Evolutionary conservation across 2,329 filamentous ascomycete species (phyloP).

Genomic region (Thelonectria discophora): DNA sequence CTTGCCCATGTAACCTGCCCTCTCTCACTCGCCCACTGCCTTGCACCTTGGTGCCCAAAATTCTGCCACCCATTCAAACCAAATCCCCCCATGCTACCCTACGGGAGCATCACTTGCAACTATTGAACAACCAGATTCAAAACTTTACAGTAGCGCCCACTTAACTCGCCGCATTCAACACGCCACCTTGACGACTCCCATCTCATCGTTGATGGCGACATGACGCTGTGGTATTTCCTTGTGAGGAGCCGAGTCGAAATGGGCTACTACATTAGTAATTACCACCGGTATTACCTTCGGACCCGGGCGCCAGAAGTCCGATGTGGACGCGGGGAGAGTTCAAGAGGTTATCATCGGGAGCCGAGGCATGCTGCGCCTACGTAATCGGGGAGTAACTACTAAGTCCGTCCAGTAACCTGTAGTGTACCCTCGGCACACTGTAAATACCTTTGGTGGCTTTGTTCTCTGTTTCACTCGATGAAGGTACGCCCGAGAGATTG

Average conservation of each 20-base stretch:
- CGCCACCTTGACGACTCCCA: constrained; percentile 71
- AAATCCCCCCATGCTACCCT: neutral
- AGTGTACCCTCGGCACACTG: no score
- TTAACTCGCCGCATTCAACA: constrained; percentile 75
- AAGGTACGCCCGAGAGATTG: no score
- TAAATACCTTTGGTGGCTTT: no score
- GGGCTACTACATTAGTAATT: no score
- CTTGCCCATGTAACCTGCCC: neutral
- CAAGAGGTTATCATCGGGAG: constrained; percentile 77
- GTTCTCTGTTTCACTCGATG: no score
- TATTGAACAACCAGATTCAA: constrained; percentile 3
- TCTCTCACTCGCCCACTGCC: no score
- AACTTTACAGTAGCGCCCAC: constrained; percentile 65
- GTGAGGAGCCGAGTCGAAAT: constrained; percentile 63
- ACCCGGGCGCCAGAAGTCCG: constrained; percentile 68
- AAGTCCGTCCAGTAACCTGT: no score
- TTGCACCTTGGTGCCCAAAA: neutral
- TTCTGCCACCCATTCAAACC: neutral
- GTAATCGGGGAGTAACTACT: constrained; percentile 66
- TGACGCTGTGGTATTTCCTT: constrained; percentile 74
- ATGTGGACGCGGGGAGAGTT: constrained; percentile 69
- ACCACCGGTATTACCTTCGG: no score
- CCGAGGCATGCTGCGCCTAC: constrained; percentile 74
- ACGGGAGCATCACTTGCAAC: neutral
- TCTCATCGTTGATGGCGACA: constrained; percentile 69